Evolutionary conservation across 495 filamentous ascomycete genomes (phyloP), one percentile per base, ranked within the genome.

Genomic region (Penicillium verhagenii): DNA sequence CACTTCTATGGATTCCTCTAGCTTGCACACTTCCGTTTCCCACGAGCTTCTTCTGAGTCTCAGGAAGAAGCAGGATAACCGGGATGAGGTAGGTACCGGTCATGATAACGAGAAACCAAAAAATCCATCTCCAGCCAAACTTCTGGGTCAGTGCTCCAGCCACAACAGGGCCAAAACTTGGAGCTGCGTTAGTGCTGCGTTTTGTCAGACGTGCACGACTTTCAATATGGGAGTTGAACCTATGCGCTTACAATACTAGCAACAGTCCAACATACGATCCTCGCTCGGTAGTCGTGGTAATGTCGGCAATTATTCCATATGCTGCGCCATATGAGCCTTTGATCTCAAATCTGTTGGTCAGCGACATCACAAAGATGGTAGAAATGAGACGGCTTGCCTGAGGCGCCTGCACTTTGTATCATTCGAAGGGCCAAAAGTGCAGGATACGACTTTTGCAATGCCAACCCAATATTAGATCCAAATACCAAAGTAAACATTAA

Each of bases 81-180:
- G 61, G 53, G 7, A 70, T 7, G 31, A 73, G 64, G 39, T 69
- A 71, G 1, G 69, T 65, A 0, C 66, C 76, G 7, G 78, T 71
- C 23, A 82, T 56, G 38, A 89, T 85, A 31, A 78, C 73, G 7
- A 89, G 74, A 58, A 91, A 87, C 87, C 87, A 91, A 64, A 92
- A 94, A 33, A 89, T 86, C 19, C 80, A 77, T 21, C 79, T 66
- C 89, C 89, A 92, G 0, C 86, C 88, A 2, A 86, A 68, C 45
- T 82, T 85, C 52, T 87, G 72, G 7, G 80, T 72, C 6, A 91
- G 68, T 0, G 86, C 35, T 0, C 87, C 87, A 0, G 87, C 88
- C 4, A 90, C 72, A 0, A 88, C 76, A 0, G 86, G 86, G 1
- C 82, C 83, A 1, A 88, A 19, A 6, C 16, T 42, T 2, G 38